These are phyloP conservation scores for Lachancea fermentati DNA, from an alignment of 805 yeast species.

Conservation along the genomic window DNA sequence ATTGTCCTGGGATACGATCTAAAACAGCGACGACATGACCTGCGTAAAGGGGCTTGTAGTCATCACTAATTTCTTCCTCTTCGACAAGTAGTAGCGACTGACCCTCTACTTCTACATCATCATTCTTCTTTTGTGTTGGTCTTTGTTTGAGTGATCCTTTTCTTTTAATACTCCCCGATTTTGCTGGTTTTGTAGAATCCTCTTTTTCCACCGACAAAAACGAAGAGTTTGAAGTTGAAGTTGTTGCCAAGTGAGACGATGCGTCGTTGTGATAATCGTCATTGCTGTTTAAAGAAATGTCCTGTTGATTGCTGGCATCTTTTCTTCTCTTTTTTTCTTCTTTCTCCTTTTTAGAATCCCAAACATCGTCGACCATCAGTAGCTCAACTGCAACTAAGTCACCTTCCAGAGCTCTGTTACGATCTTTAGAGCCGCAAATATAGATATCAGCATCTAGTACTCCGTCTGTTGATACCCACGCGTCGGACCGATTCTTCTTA, in stretches of 20 bases:
- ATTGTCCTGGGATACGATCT: slow-evolving; percentile 95
- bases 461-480: slow-evolving; percentile 97
- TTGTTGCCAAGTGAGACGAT: slow-evolving; percentile 38
- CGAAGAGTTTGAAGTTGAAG: slow-evolving; percentile 28
- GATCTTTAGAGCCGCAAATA: slow-evolving; percentile 96
- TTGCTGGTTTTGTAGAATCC: slow-evolving; percentile 37
- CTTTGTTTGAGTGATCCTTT: slow-evolving; percentile 90
- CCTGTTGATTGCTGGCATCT: slow-evolving; percentile 42
- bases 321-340: slow-evolving; percentile 95
- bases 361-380: slow-evolving; percentile 92
- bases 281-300: slow-evolving; percentile 36
- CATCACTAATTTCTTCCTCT: slow-evolving; percentile 93
- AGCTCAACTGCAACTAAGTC: slow-evolving; percentile 95
- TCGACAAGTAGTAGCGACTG: slow-evolving; percentile 87
- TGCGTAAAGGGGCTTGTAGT: slow-evolving; percentile 87
- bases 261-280: slow-evolving; percentile 82
- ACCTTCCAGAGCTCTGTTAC: slow-evolving; percentile 95
- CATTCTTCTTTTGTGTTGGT: slow-evolving; percentile 95
- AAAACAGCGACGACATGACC: slow-evolving; percentile 98
- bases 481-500: slow-evolving; percentile 94
- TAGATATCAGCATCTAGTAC: slow-evolving; percentile 93
- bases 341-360: slow-evolving; percentile 94
- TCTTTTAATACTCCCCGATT: slow-evolving; percentile 42
- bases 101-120: slow-evolving; percentile 98
- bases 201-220: slow-evolving; percentile 29